Evolutionary conservation across 163 green algal genomes (phyloP).

Genomic region (Picocystis sp.): DNA sequence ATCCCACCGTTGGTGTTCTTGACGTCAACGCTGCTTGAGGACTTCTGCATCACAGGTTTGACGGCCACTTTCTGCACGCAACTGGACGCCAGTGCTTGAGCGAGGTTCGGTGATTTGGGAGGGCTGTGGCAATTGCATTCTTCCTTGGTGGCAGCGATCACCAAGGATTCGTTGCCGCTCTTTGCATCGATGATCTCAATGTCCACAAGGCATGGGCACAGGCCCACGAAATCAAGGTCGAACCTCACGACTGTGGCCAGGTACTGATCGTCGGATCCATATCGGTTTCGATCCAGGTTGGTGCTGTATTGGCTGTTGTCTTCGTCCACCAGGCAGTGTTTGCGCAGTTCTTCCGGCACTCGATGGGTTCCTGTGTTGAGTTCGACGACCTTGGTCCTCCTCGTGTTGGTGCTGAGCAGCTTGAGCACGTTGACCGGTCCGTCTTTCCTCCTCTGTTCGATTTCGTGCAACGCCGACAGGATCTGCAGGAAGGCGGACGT

Average conservation of each 20-base stretch:
- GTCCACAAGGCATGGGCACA: slow-evolving; percentile 71
- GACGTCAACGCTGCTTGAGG: no score
- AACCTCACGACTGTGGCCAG: slow-evolving; percentile 49
- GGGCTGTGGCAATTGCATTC: no score
- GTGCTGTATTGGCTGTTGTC: slow-evolving; percentile 74
- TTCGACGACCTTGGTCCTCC: slow-evolving; percentile 88
- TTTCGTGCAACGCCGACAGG: slow-evolving; percentile 48
- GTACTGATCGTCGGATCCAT: slow-evolving; percentile 92
- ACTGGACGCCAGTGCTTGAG: no score
- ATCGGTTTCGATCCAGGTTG: slow-evolving; percentile 91
- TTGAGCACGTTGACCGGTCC: slow-evolving; percentile 57
- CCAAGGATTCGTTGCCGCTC: slow-evolving; percentile 23
- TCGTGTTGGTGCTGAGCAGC: slow-evolving; percentile 66
- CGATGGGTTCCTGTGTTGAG: slow-evolving; percentile 62
- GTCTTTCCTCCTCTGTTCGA: slow-evolving; percentile 34
- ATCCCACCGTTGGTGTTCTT: no score
- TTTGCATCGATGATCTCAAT: slow-evolving; percentile 91
- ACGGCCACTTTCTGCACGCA: no score
- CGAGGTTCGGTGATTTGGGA: no score
- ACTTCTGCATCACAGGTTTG: no score
- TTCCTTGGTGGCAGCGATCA: not conserved
- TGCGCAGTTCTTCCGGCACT: slow-evolving; percentile 74
- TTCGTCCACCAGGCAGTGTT: slow-evolving; percentile 69
- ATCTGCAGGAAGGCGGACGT: slow-evolving; percentile 86
- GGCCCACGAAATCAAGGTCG: slow-evolving; percentile 37